Percentiles rank a stretch among this genome's conserved stretches.
These are phyloP conservation scores for Kwoniella bestiolae DNA, from an alignment of 768 basidiomycete genomes.

Conservation along the genomic window DNA sequence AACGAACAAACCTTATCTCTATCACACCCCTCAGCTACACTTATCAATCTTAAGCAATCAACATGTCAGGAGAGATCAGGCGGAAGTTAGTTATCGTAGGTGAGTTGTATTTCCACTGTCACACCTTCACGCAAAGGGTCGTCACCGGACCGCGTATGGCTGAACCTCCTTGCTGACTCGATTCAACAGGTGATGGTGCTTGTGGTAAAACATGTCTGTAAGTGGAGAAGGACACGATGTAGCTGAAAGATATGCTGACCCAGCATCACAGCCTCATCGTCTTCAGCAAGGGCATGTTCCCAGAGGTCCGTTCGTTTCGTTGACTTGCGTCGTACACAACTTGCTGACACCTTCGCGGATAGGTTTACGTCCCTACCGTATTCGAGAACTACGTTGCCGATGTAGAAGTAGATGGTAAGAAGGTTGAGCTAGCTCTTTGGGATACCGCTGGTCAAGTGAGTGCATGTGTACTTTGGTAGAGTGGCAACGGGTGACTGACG, in stretches of 20 bases:
- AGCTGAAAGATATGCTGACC: conserved; percentile 7
- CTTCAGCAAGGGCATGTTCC: conserved; percentile 56
- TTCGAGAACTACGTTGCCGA: conserved; percentile 99
- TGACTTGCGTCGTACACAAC: neutral
- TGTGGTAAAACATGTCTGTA: conserved; percentile 74
- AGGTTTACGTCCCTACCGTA: conserved; percentile 99
- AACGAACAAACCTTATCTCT: no score
- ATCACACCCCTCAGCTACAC: neutral
- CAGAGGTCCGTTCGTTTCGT: conserved; percentile 45
- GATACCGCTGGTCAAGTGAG: conserved; percentile 91
- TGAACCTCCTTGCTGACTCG: neutral
- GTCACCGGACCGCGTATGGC: neutral
- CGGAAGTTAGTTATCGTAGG: conserved; percentile 99
- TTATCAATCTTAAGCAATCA: conserved; percentile 17
- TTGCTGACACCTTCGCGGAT: conserved; percentile 13
- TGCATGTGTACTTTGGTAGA: neutral
- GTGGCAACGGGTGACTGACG: conserved; percentile 18
- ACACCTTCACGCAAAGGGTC: conserved; percentile 6
- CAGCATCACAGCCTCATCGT: conserved; percentile 41
- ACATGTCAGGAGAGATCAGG: conserved; percentile 90
- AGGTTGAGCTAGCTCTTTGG: conserved; percentile 98
- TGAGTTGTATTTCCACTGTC: conserved; percentile 34
- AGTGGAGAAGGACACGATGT: conserved; percentile 9
- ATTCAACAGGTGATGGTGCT: conserved; percentile 81
- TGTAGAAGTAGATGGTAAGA: conserved; percentile 97